Conservation (phyloP, 2,329 filamentous ascomycete species). For the Venturiaceae sp. region DNA sequence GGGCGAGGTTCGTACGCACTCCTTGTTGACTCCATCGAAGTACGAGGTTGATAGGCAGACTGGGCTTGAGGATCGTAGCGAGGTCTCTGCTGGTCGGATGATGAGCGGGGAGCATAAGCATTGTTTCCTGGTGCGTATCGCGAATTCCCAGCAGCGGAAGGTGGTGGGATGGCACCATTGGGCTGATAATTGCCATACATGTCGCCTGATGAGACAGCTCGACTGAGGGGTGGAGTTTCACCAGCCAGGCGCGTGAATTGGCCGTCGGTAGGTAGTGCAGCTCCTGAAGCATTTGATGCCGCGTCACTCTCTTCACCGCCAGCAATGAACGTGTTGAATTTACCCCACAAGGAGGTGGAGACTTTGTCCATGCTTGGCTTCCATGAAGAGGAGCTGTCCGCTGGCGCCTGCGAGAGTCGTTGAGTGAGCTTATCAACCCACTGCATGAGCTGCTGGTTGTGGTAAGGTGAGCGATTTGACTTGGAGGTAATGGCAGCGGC, state of each 20-base stretch:
- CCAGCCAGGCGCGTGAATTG: conserved; percentile 76
- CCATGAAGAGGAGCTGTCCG: conserved; percentile 64
- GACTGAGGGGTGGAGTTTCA: conserved; percentile 39
- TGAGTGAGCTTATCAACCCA: conserved; percentile 76
- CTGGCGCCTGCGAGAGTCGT: conserved; percentile 75
- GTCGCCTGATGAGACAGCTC: conserved; percentile 61
- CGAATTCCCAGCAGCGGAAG: conserved; percentile 27
- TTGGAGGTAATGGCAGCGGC: conserved; percentile 64
- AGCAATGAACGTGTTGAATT: conserved; percentile 92
- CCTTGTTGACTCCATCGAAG: conserved; percentile 26
- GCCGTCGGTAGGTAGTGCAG: conserved; percentile 37
- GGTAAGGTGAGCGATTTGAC: conserved; percentile 78
- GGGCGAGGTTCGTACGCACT: conserved; percentile 11
- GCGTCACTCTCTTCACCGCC: conserved; percentile 61
- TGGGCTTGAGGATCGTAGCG: conserved; percentile 4
- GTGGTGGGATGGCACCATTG: conserved; percentile 23
- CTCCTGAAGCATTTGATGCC: neutral
- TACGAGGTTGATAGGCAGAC: conserved; percentile 14
- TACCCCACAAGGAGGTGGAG: conserved; percentile 79
- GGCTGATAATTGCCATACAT: conserved; percentile 52
- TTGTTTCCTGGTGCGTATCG: conserved; percentile 30
- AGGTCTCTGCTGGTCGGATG: neutral
- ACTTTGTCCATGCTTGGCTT: conserved; percentile 96
- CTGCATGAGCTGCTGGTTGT: conserved; percentile 63
- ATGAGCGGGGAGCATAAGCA: conserved; percentile 32